phyloP scores from a whole-genome alignment of 1,284 basidiomycete genomes.

The Abortiporus biennis region DNA sequence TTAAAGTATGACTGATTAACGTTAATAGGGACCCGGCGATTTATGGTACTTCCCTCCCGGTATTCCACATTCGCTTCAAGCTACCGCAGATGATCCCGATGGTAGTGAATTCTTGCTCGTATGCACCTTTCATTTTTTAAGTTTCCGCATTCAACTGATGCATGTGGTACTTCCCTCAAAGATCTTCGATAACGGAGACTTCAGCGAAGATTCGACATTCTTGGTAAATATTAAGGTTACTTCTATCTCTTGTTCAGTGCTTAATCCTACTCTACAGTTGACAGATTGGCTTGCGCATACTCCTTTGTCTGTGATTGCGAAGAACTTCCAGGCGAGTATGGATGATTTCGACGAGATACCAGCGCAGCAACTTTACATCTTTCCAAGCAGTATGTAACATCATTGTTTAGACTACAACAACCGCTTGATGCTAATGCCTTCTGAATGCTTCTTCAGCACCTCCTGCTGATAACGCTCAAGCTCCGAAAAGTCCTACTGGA shows the following conservation, averaged over 20 bases:
- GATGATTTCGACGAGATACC: conserved; percentile 55
- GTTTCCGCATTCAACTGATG: neutral
- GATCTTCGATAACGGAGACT: conserved; percentile 61
- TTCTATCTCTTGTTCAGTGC: neutral
- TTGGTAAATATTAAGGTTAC: conserved; percentile 31
- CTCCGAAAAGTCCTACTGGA: conserved; percentile 45
- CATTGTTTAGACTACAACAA: neutral
- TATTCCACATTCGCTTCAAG: conserved; percentile 52
- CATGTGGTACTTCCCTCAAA: conserved; percentile 17
- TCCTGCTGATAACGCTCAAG: conserved; percentile 32
- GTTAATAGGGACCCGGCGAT: conserved; percentile 28
- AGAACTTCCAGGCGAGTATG: conserved; percentile 58
- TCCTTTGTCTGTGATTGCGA: conserved; percentile 56
- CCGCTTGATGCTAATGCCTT: conserved; percentile 7
- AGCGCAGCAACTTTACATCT: conserved; percentile 58
- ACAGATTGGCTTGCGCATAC: conserved; percentile 66
- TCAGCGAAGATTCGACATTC: conserved; percentile 67
- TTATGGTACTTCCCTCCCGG: conserved; percentile 69
- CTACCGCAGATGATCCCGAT: conserved; percentile 43
- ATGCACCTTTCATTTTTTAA: conserved; percentile 13
- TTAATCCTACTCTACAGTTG: conserved; percentile 28
- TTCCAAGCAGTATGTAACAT: conserved; percentile 49
- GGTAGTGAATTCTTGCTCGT: conserved; percentile 71
- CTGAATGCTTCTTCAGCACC: conserved; percentile 17
- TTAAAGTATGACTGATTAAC: neutral